Base-by-base conservation (phyloP, 805 yeast species). In the Candida multigemmis region DNA sequence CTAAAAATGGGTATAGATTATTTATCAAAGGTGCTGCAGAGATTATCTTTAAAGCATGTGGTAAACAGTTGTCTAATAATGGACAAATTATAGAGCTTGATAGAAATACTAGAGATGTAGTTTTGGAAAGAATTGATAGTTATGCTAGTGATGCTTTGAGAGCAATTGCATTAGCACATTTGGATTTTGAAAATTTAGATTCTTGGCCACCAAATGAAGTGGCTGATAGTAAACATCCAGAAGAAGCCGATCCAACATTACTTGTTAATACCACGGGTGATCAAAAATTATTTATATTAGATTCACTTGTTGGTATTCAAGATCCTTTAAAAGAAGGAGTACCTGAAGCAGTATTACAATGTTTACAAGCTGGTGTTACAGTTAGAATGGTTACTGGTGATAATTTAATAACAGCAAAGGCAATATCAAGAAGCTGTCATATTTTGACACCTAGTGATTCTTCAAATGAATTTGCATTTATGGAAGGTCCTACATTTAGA, bases 301-400 rank as follows among this genome's bases (percentile, higher is more conserved):
- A 89, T 46, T 74, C 77, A 28, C 56, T 89, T 22, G 86, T 87
- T 21, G 99, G 97, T 37, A 84, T 91, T 44, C 89, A 85, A 58
- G 98, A 91, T 57, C 98, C 98, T 0, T 65, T 91, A 33, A 77
- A 96, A 42, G 71, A 69, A 4, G 96, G 96, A 36, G 97, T 91
- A 7, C 68, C 74, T n/a, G 76, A 78, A 22, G 94, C 98, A 2
- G 95, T 91, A 16, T 62, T 65, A 21, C 79, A 80, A 46, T 91
- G 98, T 58, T 77, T 74, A 40, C 62, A 62, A 18, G 97, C 98
- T 1, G 97, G 98, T 32, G 97, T 91, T 14, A 71, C 80, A 14
- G 97, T 91, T 12, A 70, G 96, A 40, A 91, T 91, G 98, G 96
- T 91, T 23, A 91, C 99, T 12, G 99, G 99, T 53, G 99, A 91